phyloP scores from a whole-genome alignment of 345 rosid genomes.

The Lepidium africanum region DNA sequence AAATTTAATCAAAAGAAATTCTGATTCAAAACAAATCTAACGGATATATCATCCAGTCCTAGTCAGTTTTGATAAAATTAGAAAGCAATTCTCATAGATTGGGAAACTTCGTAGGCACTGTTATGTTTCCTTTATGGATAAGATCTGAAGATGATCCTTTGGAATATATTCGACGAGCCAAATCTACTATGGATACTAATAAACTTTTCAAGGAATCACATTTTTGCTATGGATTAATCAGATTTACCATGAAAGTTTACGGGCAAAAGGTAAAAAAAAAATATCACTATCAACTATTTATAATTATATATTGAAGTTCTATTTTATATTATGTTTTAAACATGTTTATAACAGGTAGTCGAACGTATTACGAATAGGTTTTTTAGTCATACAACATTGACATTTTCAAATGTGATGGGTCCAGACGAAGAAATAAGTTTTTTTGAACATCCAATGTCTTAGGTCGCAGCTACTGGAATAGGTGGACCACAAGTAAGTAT shows the following conservation, averaged over 20 bases:
- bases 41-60: no score
- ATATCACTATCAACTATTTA: no score
- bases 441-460: constrained; percentile 41
- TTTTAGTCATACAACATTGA: constrained; percentile 27
- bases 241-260: constrained; percentile 20
- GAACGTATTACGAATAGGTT: constrained; percentile 16
- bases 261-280: constrained; percentile 32
- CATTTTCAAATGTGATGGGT: constrained; percentile 40
- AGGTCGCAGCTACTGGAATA: constrained; percentile 38
- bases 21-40: no score
- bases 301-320: no score
- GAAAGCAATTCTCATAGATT: constrained; percentile 26
- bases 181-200: constrained; percentile 37
- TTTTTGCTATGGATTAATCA: background rate
- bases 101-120: constrained; percentile 44
- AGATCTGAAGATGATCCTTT: constrained; percentile 34
- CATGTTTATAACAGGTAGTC: constrained; percentile 22
- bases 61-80: no score
- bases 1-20: no score
- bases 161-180: constrained; percentile 39
- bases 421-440: constrained; percentile 42
- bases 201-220: constrained; percentile 42
- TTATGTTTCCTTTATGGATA: constrained; percentile 38
- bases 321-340: no score
- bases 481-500: constrained; percentile 40